phyloP scores from a whole-genome alignment of 2,329 filamentous ascomycete species.

The Corinectria fuckeliana region DNA sequence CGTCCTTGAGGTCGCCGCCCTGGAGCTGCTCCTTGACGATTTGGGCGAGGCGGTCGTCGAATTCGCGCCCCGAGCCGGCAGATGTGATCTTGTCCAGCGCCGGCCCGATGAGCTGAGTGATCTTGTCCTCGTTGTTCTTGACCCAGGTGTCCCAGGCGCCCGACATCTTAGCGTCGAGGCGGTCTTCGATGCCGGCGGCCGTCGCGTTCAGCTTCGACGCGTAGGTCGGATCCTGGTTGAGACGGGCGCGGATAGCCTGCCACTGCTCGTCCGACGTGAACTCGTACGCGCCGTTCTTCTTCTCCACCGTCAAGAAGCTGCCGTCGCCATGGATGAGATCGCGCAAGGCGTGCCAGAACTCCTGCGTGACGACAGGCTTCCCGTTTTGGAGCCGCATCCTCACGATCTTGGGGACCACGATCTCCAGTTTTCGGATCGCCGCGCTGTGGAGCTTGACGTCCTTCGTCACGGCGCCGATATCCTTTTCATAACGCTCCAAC shows the following conservation, averaged over 20 bases:
- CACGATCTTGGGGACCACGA: constrained; percentile 62
- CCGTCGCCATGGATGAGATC: constrained; percentile 59
- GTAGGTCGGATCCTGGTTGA: constrained; percentile 46
- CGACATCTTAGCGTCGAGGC: constrained; percentile 42
- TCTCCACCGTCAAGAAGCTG: constrained; percentile 55
- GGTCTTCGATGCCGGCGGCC: constrained; percentile 35
- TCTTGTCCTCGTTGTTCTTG: constrained; percentile 53
- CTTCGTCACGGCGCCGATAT: constrained; percentile 40
- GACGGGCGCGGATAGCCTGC: constrained; percentile 51
- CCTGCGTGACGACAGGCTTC: constrained; percentile 59
- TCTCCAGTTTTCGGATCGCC: constrained; percentile 52
- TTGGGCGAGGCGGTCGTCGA: constrained; percentile 45
- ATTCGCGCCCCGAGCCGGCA: constrained; percentile 42
- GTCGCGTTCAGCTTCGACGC: constrained; percentile 36
- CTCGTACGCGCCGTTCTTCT: constrained; percentile 45
- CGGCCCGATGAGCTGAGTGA: constrained; percentile 41
- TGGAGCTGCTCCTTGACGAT: constrained; percentile 47
- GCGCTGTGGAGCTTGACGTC: constrained; percentile 44
- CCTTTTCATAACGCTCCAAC: constrained; percentile 39
- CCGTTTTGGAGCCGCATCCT: constrained; percentile 62
- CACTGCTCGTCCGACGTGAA: constrained; percentile 55
- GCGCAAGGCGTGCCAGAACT: constrained; percentile 71
- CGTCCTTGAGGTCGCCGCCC: constrained; percentile 40
- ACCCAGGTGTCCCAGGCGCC: constrained; percentile 61
- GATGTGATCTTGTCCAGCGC: constrained; percentile 45